These are phyloP conservation scores for Colletotrichum shisoi DNA, from an alignment of 2,329 filamentous ascomycete species.

Conservation along the genomic window DNA sequence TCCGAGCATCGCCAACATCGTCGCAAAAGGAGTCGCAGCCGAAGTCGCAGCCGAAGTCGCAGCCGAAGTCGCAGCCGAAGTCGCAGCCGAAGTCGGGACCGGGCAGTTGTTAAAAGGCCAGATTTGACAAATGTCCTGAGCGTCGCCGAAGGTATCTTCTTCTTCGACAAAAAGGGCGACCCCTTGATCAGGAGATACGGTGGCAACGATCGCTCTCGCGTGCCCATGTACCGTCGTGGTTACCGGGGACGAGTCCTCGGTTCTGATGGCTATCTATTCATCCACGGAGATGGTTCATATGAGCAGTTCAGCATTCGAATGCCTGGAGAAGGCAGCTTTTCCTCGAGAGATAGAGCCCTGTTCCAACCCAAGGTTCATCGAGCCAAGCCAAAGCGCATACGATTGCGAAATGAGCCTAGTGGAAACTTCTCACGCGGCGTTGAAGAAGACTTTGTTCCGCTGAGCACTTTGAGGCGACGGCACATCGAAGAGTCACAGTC, in stretches of 20 bases:
- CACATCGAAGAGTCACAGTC: conserved; percentile 55
- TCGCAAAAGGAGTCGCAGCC: conserved; percentile 29
- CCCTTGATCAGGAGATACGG: conserved; percentile 77
- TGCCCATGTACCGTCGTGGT: conserved; percentile 74
- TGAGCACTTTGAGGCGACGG: conserved; percentile 45
- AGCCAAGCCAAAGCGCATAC: conserved; percentile 52
- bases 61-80: no score
- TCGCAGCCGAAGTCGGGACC: conserved; percentile 22
- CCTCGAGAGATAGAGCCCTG: conserved; percentile 58
- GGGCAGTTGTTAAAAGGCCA: conserved; percentile 1
- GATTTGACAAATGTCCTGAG: conserved; percentile 40
- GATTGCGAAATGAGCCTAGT: conserved; percentile 44
- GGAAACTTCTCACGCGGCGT: conserved; percentile 40
- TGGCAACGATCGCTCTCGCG: conserved; percentile 72
- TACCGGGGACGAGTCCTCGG: conserved; percentile 78
- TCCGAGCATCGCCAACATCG: conserved; percentile 24
- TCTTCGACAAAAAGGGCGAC: conserved; percentile 79
- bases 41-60: no score
- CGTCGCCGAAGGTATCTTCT: conserved; percentile 56
- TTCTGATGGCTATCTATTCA: conserved; percentile 63
- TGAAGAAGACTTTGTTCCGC: conserved; percentile 58
- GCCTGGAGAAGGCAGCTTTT: conserved; percentile 53
- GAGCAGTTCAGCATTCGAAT: conserved; percentile 63
- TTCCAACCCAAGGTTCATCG: conserved; percentile 55
- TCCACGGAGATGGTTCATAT: conserved; percentile 70